These are phyloP conservation scores for Noccaea bulbosa DNA, from an alignment of 345 rosid species.

Conservation along the genomic window DNA sequence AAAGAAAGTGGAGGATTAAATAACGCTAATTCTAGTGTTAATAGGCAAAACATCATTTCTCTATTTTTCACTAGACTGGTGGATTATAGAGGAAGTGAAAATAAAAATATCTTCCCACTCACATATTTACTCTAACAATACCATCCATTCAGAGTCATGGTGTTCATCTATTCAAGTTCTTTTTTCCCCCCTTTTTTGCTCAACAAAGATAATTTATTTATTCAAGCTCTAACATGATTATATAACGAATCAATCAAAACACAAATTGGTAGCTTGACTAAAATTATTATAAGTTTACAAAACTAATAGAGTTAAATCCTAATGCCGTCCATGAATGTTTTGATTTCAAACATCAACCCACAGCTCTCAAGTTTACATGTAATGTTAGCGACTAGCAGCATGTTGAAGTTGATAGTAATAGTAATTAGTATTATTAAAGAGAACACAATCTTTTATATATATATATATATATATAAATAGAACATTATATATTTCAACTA, in stretches of 20 bases:
- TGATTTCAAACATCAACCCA: background rate
- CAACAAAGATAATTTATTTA: no score
- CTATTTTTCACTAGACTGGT: no score
- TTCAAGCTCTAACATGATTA: background rate
- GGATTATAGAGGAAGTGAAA: no score
- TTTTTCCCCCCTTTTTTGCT: no score
- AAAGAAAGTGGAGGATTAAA: no score
- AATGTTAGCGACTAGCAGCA: slow-evolving; percentile 3
- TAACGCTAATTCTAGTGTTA: no score
- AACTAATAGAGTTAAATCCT: background rate
- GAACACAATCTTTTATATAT: background rate
- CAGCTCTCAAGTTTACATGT: background rate
- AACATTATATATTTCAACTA: no score
- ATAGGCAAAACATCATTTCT: no score
- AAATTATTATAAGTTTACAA: background rate
- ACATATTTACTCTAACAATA: no score
- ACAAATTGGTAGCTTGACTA: slow-evolving; percentile 11
- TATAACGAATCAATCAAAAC: background rate
- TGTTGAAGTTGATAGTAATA: background rate
- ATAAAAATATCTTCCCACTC: no score
- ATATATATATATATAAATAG: no score
- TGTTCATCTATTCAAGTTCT: slow-evolving; percentile 26
- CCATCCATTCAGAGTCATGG: no score
- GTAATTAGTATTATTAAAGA: background rate
- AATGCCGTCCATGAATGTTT: background rate